Evolutionary conservation across 73 alveolate species (phyloP).

Genomic region (Urostyla sp.): DNA sequence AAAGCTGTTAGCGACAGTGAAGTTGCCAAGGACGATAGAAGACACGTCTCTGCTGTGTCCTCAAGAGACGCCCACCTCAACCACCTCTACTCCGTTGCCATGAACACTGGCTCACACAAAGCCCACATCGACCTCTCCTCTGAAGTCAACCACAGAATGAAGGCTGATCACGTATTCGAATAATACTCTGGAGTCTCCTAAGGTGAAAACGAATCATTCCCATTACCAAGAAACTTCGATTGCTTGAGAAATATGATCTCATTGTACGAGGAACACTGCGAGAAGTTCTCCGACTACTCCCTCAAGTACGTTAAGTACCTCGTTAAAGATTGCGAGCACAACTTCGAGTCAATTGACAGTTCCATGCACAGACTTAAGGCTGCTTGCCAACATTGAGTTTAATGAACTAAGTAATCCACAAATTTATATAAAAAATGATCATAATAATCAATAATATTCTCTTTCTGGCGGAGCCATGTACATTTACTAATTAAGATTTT

Average conservation of each 20-base stretch:
- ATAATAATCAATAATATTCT: conserved; percentile 35
- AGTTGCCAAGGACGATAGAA: conserved; percentile 1
- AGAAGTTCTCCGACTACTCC: conserved; percentile 59
- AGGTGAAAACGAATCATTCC: neutral
- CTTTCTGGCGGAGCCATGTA: conserved; percentile 54
- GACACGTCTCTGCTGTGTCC: conserved; percentile 59
- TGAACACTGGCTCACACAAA: conserved; percentile 41
- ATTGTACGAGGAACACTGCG: conserved; percentile 54
- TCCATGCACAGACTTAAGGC: neutral
- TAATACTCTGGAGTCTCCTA: neutral
- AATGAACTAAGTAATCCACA: neutral
- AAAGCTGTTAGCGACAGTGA: conserved; percentile 7
- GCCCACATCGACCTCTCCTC: conserved; percentile 44
- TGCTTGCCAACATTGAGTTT: conserved; percentile 37
- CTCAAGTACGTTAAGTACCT: conserved; percentile 58
- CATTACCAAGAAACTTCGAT: conserved; percentile 59
- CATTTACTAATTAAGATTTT: conserved; percentile 32
- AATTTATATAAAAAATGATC: neutral
- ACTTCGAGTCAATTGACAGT: neutral
- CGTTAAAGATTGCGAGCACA: conserved; percentile 61
- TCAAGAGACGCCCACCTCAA: conserved; percentile 64
- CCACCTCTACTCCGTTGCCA: conserved; percentile 56
- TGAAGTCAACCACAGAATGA: conserved; percentile 56
- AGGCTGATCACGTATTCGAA: conserved; percentile 66
- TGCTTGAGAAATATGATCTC: conserved; percentile 55